phyloP scores from a whole-genome alignment of 441 rosid genomes.

The Pelargonium fulgidum region DNA sequence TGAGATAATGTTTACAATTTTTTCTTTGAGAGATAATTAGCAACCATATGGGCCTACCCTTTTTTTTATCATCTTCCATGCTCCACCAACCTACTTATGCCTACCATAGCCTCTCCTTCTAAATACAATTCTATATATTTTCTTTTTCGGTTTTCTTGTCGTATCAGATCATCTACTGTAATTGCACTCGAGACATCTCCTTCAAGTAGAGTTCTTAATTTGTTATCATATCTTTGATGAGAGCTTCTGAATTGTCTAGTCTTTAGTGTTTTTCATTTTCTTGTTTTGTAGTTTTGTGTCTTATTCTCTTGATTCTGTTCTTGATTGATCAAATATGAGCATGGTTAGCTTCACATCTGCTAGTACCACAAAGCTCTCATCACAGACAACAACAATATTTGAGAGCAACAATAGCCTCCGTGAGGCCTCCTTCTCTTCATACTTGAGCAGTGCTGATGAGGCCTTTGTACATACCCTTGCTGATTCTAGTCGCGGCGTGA shows the following conservation, averaged over 20 bases:
- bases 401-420: slow-evolving; percentile 22
- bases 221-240: no score
- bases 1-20: background rate
- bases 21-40: background rate
- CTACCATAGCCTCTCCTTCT: slow-evolving; percentile 7
- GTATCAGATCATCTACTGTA: background rate
- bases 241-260: slow-evolving; percentile 12
- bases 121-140: background rate
- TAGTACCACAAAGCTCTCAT: slow-evolving; percentile 24
- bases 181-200: slow-evolving; percentile 5
- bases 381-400: slow-evolving; percentile 18
- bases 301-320: background rate
- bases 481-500: slow-evolving; percentile 24
- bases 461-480: slow-evolving; percentile 28
- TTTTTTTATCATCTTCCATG: slow-evolving; percentile 13
- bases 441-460: slow-evolving; percentile 36
- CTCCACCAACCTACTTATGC: slow-evolving; percentile 23
- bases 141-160: background rate
- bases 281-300: slow-evolving; percentile 3
- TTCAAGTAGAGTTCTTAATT: no score
- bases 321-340: slow-evolving; percentile 19
- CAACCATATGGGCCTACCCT: slow-evolving; percentile 29
- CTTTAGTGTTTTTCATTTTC: background rate
- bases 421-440: slow-evolving; percentile 40
- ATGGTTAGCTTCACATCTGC: slow-evolving; percentile 36